Evolutionary conservation across 331 rosid genomes (phyloP).

Genomic region (Erythrophleum ivorense): DNA sequence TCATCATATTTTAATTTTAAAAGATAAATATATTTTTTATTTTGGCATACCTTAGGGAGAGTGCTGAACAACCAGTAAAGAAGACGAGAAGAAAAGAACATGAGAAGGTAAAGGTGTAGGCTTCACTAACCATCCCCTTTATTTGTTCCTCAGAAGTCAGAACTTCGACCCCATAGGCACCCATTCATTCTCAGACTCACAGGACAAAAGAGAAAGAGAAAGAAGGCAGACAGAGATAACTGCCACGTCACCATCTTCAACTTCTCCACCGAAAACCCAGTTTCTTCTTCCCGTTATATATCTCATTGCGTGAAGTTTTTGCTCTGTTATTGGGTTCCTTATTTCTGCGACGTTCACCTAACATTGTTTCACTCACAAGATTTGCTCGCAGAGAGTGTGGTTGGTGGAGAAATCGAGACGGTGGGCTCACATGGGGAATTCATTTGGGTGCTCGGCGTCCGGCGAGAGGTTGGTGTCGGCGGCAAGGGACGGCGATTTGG

Average conservation of each 20-base stretch:
- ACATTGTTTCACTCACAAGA: conserved; percentile 28
- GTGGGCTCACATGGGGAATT: conserved; percentile 73
- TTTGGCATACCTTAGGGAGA: not conserved
- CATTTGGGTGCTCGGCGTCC: conserved; percentile 98
- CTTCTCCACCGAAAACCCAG: conserved; percentile 34
- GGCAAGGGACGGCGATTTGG: conserved; percentile 94
- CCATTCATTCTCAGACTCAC: not conserved
- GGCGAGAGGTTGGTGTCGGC: conserved; percentile 98
- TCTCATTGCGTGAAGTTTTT: conserved; percentile 39
- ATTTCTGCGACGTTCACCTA: conserved; percentile 50
- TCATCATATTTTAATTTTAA: no score
- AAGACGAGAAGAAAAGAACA: not conserved
- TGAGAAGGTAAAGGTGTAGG: conserved; percentile 3
- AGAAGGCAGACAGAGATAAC: not conserved
- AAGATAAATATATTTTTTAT: no score
- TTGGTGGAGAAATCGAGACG: not conserved
- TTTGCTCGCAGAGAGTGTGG: conserved; percentile 7
- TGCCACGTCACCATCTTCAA: conserved; percentile 51
- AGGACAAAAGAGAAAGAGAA: not conserved
- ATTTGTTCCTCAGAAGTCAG: conserved; percentile 2
- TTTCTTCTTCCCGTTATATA: conserved; percentile 4
- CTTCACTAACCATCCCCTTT: not conserved
- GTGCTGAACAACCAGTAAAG: not conserved
- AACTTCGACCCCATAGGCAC: not conserved
- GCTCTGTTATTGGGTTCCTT: conserved; percentile 7